Evolutionary conservation across 2,329 filamentous ascomycete species (phyloP).

Genomic region (Cytospora mali): DNA sequence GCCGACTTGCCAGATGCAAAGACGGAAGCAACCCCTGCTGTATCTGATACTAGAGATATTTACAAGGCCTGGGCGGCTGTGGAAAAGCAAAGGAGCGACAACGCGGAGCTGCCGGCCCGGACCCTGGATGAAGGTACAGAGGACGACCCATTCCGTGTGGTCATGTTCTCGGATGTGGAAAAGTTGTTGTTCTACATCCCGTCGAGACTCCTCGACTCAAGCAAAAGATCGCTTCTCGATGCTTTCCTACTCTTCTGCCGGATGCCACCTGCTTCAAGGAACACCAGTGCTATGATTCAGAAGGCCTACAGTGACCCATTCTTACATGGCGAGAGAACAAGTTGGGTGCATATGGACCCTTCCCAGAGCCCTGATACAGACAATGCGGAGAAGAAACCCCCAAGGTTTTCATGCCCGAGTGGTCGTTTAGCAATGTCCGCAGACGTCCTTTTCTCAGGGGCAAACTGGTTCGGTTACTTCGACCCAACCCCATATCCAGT

Average conservation of each 20-base stretch:
- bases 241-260: conserved; percentile 71
- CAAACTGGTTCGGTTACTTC: conserved; percentile 50
- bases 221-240: conserved; percentile 60
- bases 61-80: conserved; percentile 55
- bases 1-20: conserved; percentile 47
- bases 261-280: conserved; percentile 54
- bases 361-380: conserved; percentile 7
- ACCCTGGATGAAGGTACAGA: conserved; percentile 74
- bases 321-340: conserved; percentile 40
- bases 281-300: conserved; percentile 34
- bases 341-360: background rate
- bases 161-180: conserved; percentile 77
- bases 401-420: conserved; percentile 37
- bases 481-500: conserved; percentile 40
- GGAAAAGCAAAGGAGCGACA: conserved; percentile 55
- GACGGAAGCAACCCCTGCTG: conserved; percentile 28
- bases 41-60: conserved; percentile 43
- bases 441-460: conserved; percentile 56
- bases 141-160: conserved; percentile 80
- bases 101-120: conserved; percentile 66
- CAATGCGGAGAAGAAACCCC: conserved; percentile 10
- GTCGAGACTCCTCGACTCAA: conserved; percentile 34
- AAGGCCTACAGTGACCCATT: conserved; percentile 57
- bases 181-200: conserved; percentile 61
- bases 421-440: conserved; percentile 41